Evolutionary conservation across 164 flowering plant species (phyloP), one percentile per base, ranked within the genome.

Genomic region (Santalum album): DNA sequence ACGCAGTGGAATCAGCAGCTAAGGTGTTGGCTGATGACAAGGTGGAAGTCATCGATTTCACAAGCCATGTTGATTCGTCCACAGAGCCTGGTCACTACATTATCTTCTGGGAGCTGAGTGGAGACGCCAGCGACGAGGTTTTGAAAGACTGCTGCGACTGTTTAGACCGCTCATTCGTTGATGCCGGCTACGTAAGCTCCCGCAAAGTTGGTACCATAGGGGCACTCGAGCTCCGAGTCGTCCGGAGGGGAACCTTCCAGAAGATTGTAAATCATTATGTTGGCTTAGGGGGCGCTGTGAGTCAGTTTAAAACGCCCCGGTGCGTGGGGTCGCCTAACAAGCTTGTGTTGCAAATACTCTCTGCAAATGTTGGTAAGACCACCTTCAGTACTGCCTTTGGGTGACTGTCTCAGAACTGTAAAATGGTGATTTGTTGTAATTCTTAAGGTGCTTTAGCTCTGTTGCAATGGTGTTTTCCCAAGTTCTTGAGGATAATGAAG

Each of bases 281-380:
- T 17, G 58, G 55, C 23, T 56, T 77, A 24, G 99, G 99, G 2
- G 72, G 69, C n/a, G 84, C 89, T 12, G 75, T 76, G 1, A 87
- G 86, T 70, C 98, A 92, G 75, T 92, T 77, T 66, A 92, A 89
- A 59, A 81, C 84, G 0, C 98, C 98, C 0, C 54, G 98, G 34
- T 86, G 81, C 55, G 80, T 91, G 0, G 81, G 84, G 1, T 53
- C 73, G 0, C 44, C 52, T 0, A 83, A 91, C 66, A 61, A 43
- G 12, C 17, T 12, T 0, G 83, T 91, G 21, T 54, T 86, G 59
- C 75, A 80, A 39, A 88, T 91, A 56, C 60, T 91, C 51, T 50
- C 53, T 49, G 61, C n/a, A 35, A 88, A 80, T 72, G 89, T 76
- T 25, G 79, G 43, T 9, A 74, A 69, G 65, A 73, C 60, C 66